Conservation (phyloP, 495 filamentous ascomycete species). For the Penicillium lividum region DNA sequence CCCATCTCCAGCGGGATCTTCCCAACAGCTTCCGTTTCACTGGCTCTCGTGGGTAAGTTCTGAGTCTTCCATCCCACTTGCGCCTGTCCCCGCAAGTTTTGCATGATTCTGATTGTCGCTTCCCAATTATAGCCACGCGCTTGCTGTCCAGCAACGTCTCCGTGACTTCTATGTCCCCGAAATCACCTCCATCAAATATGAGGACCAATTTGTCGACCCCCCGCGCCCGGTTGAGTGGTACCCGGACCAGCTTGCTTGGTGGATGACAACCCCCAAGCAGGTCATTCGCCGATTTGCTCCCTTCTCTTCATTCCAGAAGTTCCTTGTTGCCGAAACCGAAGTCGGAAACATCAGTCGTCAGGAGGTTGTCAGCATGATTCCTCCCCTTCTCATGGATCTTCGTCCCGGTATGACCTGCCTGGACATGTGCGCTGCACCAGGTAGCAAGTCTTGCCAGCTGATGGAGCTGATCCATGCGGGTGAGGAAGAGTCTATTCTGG, state of each 20-base stretch:
- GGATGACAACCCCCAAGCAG: constrained; percentile 94
- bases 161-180: constrained; percentile 87
- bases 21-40: constrained; percentile 97
- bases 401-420: constrained; percentile 87
- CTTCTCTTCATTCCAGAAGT: constrained; percentile 94
- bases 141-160: constrained; percentile 80
- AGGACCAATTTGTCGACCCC: constrained; percentile 77
- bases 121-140: constrained; percentile 62
- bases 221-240: constrained; percentile 85
- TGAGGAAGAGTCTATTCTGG: constrained; percentile 78
- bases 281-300: constrained; percentile 87
- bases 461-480: constrained; percentile 91
- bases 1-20: constrained; percentile 72
- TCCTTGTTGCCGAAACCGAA: constrained; percentile 94
- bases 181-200: constrained; percentile 77
- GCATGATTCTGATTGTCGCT: constrained; percentile 15
- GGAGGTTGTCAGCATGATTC: constrained; percentile 98
- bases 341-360: constrained; percentile 97
- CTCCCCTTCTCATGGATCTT: constrained; percentile 88
- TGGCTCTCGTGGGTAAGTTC: constrained; percentile 76
- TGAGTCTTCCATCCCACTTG: constrained; percentile 6
- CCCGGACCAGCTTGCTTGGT: constrained; percentile 90
- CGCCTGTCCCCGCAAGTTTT: background rate
- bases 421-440: constrained; percentile 94
- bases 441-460: constrained; percentile 93